Percentiles rank a stretch among this genome's conserved stretches.
These are phyloP conservation scores for Saccharomyces hybrid DNA, from an alignment of 1,139 yeast genomes.

Conservation along the genomic window DNA sequence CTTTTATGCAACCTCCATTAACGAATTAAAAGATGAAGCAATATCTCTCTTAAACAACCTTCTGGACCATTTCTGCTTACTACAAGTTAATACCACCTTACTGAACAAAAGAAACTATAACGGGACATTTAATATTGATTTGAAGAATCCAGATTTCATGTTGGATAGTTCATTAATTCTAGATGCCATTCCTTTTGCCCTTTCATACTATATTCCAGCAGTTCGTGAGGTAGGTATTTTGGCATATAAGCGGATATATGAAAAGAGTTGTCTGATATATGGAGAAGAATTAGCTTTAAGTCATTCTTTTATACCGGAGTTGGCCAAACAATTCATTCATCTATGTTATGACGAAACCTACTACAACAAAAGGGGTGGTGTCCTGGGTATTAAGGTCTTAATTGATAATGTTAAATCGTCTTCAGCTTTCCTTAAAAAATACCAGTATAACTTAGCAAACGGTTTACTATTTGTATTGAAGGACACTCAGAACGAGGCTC, in stretches of 20 bases:
- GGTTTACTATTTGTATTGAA: slow-evolving; percentile 84
- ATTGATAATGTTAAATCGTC: slow-evolving; percentile 64
- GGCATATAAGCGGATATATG: slow-evolving; percentile 55
- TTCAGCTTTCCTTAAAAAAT: slow-evolving; percentile 59
- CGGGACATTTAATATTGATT: slow-evolving; percentile 67
- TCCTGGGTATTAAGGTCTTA: slow-evolving; percentile 70
- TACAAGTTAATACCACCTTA: slow-evolving; percentile 69
- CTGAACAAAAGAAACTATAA: slow-evolving; percentile 63
- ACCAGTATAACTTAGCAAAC: slow-evolving; percentile 79
- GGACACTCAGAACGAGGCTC: slow-evolving; percentile 87
- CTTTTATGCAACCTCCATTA: slow-evolving; percentile 68
- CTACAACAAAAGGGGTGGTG: slow-evolving; percentile 82
- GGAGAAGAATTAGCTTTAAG: slow-evolving; percentile 63
- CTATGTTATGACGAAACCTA: slow-evolving; percentile 86
- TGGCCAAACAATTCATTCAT: slow-evolving; percentile 80
- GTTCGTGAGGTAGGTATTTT: slow-evolving; percentile 67
- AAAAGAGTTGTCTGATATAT: slow-evolving; percentile 57
- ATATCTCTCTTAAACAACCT: slow-evolving; percentile 52
- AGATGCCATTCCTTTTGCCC: slow-evolving; percentile 69
- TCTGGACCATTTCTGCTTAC: slow-evolving; percentile 70
- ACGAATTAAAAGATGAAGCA: slow-evolving; percentile 70
- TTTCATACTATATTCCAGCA: slow-evolving; percentile 66
- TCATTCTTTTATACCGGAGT: slow-evolving; percentile 66
- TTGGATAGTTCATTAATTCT: slow-evolving; percentile 65
- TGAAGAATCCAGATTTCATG: slow-evolving; percentile 68